phyloP scores from a whole-genome alignment of 2,329 filamentous ascomycete species.

The Grosmannia penicillata region DNA sequence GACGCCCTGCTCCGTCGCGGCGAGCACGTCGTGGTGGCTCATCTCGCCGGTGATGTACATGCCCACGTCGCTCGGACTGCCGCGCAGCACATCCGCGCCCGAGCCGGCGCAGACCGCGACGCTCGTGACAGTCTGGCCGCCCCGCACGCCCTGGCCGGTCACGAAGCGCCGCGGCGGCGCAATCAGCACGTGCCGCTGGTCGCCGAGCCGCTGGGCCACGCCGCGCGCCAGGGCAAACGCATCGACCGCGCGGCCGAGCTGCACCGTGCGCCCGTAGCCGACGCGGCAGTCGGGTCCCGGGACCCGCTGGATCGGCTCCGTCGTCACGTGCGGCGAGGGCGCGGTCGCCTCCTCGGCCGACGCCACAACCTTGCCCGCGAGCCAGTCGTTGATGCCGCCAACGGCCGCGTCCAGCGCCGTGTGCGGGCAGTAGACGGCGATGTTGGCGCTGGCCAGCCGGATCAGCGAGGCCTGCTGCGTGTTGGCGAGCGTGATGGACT shows the following conservation, averaged over 20 bases:
- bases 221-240: constrained; percentile 30
- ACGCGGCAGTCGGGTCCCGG: constrained; percentile 19
- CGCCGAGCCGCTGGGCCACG: constrained; percentile 53
- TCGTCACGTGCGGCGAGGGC: constrained; percentile 17
- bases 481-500: constrained; percentile 71
- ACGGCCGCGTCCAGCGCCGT: constrained; percentile 83
- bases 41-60: constrained; percentile 85
- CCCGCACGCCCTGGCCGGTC: constrained; percentile 48
- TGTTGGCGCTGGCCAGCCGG: constrained; percentile 66
- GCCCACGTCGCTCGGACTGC: constrained; percentile 59
- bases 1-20: constrained; percentile 69
- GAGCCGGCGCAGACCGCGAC: constrained; percentile 86
- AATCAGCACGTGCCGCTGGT: constrained; percentile 32
- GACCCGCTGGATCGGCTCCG: constrained; percentile 11
- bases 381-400: constrained; percentile 83
- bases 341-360: background rate
- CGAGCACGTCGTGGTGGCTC: constrained; percentile 81
- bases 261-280: constrained; percentile 38
- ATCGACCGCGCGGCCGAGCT: constrained; percentile 22
- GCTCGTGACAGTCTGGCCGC: constrained; percentile 36
- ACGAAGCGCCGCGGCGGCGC: constrained; percentile 23
- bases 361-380: constrained; percentile 60
- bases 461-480: constrained; percentile 78
- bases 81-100: constrained; percentile 61
- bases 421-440: constrained; percentile 92